These are phyloP conservation scores for Fraxinus angustifolia DNA, from an alignment of 305 asterid genomes.

Conservation along the genomic window DNA sequence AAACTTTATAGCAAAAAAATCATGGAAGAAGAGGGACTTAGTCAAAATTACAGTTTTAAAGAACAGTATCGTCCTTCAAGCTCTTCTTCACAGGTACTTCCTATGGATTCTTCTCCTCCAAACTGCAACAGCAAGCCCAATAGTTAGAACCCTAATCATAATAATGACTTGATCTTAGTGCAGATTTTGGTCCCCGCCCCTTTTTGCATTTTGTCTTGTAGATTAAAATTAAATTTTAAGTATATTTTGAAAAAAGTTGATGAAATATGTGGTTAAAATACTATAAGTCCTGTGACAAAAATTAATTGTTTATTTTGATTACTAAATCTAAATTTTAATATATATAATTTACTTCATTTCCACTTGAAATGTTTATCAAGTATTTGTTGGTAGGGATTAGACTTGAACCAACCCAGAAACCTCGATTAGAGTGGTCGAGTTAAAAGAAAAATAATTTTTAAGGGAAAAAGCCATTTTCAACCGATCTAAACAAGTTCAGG, in stretches of 20 bases:
- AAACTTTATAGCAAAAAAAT: constrained; percentile 20
- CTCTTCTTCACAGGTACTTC: constrained; percentile 35
- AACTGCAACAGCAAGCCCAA: neutral
- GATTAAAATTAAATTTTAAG: no score
- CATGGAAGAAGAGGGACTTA: constrained; percentile 15
- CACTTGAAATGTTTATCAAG: neutral
- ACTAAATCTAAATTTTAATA: no score
- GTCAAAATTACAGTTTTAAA: constrained; percentile 9
- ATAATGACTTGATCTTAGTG: neutral
- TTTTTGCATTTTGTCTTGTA: neutral
- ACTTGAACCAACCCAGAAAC: neutral
- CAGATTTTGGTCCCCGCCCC: neutral
- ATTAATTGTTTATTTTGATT: no score
- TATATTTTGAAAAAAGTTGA: no score
- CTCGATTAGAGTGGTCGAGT: neutral
- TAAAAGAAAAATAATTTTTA: no score
- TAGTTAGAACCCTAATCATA: neutral
- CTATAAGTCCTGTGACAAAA: no score
- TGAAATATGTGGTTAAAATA: neutral
- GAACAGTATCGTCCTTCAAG: constrained; percentile 16
- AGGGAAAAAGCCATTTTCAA: neutral
- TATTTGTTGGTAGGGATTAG: neutral
- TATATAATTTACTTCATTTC: neutral
- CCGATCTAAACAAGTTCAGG: neutral
- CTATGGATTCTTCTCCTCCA: constrained; percentile 31